Percentiles rank a stretch among this genome's conserved stretches.
phyloP scores from a whole-genome alignment of 257 asterid species.

The Scutellaria barbata region DNA sequence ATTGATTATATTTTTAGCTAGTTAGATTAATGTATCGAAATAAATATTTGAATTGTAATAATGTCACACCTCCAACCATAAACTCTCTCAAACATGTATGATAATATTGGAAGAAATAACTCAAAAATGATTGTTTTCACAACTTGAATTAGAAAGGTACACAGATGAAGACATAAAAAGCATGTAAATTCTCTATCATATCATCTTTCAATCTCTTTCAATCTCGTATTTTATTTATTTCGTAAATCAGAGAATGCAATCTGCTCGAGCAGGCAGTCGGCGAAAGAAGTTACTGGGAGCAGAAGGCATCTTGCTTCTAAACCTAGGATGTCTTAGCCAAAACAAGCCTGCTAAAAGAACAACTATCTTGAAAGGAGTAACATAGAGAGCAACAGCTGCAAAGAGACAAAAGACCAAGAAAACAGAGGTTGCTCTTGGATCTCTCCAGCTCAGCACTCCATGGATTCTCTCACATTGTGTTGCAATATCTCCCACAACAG shows the following conservation, averaged over 20 bases:
- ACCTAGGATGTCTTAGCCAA: conserved; percentile 46
- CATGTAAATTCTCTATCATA: no score
- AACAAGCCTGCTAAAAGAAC: conserved; percentile 34
- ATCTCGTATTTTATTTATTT: no score
- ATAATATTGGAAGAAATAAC: no score
- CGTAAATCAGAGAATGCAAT: conserved; percentile 29
- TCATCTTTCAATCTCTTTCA: no score
- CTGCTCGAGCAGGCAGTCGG: conserved; percentile 39
- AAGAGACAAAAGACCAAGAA: conserved; percentile 39
- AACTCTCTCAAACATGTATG: no score
- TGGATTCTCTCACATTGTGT: conserved; percentile 52
- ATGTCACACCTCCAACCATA: no score
- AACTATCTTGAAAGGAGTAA: conserved; percentile 44
- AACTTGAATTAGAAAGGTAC: no score
- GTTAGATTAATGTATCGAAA: no score
- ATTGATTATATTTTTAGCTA: no score
- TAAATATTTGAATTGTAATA: no score
- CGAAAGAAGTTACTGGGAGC: conserved; percentile 44
- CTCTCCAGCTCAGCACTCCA: conserved; percentile 49
- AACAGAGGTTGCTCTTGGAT: conserved; percentile 49
- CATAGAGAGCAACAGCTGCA: conserved; percentile 40
- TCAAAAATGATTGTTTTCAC: no score
- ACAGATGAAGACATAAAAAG: no score
- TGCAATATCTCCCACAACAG: conserved; percentile 51
- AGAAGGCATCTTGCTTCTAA: conserved; percentile 45